Evolutionary conservation across 176 grass and related monocot species (phyloP), one percentile per base, ranked within the genome.

Genomic region (Areca catechu): DNA sequence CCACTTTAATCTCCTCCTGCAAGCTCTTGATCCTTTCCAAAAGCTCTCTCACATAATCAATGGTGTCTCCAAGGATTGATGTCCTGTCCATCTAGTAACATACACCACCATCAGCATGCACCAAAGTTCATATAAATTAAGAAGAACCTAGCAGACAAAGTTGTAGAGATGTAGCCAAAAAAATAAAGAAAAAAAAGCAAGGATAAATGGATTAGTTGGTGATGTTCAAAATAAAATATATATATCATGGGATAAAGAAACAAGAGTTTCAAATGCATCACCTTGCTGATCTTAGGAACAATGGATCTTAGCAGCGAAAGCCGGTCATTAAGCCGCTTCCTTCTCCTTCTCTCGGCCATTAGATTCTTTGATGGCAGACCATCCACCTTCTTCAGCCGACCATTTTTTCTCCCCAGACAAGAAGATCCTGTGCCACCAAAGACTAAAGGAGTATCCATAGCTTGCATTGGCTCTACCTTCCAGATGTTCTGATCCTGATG

Each of bases 231-330:
- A 9, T 34, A 34, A 34, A 43, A 43, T 43, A n/a, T n/a, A n/a
- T n/a, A n/a, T n/a, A 12, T 14, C 34, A 43, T 43, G 10, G 7
- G 7, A 43, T 12, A 43, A 43, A 12, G 7, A 43, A 43, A 43
- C 7, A 43, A 43, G 34, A 14, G 10, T 43, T 12, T 43, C 34
- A 9, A n/a, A 43, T 43, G 34, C 34, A 43, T 43, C 34, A 91
- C 84, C 84, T 89, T 95, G 75, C 68, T 95, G 27, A 89, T 89
- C 63, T 85, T 95, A 53, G 84, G 89, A 52, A 95, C 89, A 53
- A 95, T 79, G 58, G 89, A 95, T 51, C 84, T 75, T 58, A 95
- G 84, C 89, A 95, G 85, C 58, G 89, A 95, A 54, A 95, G 89
- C 17, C 89, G 77, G 63, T 95, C 89, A 50, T 95, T 95, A 43